A percentile compares a stretch with the other conserved stretches of the same genome.
Evolutionary conservation across 805 yeast genomes (phyloP).

Genomic region (Sugiyamaella floridensis): DNA sequence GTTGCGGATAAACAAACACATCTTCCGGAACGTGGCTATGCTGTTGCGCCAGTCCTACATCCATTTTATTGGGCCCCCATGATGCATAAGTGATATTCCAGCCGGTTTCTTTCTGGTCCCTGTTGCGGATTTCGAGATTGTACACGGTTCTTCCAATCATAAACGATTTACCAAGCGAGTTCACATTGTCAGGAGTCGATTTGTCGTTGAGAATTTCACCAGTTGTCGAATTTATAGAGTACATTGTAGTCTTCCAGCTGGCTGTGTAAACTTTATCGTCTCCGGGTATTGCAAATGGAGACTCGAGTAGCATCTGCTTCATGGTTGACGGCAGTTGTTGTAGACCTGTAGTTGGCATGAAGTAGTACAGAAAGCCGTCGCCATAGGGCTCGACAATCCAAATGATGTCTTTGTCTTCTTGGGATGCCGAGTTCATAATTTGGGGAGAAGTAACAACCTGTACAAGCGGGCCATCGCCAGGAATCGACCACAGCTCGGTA

Average conservation of each 20-base stretch:
- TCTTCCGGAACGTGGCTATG: conserved; percentile 53
- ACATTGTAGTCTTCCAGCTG: conserved; percentile 64
- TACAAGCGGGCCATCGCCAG: conserved; percentile 59
- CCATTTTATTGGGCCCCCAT: conserved; percentile 90
- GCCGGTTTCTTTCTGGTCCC: conserved; percentile 45
- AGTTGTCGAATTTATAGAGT: conserved; percentile 61
- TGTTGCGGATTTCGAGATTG: conserved; percentile 56
- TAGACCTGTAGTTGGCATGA: conserved; percentile 66
- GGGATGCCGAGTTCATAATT: background rate
- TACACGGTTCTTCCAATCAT: conserved; percentile 34
- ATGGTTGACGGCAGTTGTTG: conserved; percentile 78
- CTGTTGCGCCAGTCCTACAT: conserved; percentile 44
- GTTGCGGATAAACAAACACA: conserved; percentile 74
- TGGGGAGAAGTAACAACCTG: conserved; percentile 19
- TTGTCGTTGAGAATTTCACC: conserved; percentile 54
- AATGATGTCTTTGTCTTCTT: conserved; percentile 35
- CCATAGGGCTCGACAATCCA: conserved; percentile 91
- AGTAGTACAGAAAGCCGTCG: conserved; percentile 78
- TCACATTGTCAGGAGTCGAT: conserved; percentile 7
- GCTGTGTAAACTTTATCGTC: conserved; percentile 88
- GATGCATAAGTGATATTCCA: conserved; percentile 84
- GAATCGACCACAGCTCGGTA: conserved; percentile 65
- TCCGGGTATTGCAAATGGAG: conserved; percentile 76
- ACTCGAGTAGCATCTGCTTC: conserved; percentile 64
- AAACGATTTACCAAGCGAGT: conserved; percentile 7